Evolutionary conservation across 192 early-diverging fungal genomes (phyloP).

Genomic region (Backusella liffmaniae): DNA sequence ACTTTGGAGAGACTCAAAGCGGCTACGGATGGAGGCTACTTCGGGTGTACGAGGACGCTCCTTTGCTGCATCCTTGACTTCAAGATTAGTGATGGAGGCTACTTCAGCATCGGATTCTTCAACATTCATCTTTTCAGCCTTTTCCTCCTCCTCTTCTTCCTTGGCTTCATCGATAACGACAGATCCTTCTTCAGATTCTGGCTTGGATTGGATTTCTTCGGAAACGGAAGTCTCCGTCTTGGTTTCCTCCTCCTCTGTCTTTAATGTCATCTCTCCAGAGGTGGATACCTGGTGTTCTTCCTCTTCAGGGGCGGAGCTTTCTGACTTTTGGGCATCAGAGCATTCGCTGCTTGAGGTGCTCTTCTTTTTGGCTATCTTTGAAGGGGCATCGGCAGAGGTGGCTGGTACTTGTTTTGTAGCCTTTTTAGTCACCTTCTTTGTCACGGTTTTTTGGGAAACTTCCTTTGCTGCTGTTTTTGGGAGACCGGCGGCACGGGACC

Average conservation of each 20-base stretch:
- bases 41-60: conserved; percentile 4
- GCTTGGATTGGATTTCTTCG: background rate
- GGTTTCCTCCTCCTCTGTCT: background rate
- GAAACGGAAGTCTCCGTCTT: background rate
- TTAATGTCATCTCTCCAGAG: background rate
- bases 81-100: background rate
- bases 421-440: background rate
- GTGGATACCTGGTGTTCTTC: background rate
- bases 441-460: background rate
- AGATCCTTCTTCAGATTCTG: background rate
- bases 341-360: background rate
- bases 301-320: background rate
- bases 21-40: conserved; percentile 7
- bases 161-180: background rate
- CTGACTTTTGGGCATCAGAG: background rate
- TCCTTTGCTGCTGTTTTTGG: background rate
- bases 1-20: conserved; percentile 12
- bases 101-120: conserved; percentile 2
- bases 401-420: background rate
- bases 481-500: background rate
- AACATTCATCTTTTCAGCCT: background rate
- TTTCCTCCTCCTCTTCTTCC: background rate
- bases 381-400: background rate
- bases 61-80: background rate
- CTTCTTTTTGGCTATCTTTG: background rate